Conservation (phyloP, 257 asterid genomes). For the Solanum gracilifrons region DNA sequence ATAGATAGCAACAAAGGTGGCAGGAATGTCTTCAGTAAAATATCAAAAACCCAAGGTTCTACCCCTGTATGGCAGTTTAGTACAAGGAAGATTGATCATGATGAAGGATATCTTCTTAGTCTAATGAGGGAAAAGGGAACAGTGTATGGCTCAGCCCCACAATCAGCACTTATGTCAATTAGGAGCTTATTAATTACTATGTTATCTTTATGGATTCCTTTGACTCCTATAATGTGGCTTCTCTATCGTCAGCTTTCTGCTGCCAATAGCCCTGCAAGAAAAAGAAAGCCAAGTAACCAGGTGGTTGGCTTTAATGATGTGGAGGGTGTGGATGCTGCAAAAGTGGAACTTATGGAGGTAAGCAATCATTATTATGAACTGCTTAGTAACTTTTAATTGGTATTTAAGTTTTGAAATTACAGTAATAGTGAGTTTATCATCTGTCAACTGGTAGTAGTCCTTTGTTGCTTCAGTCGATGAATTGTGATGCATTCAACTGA, state of each 20-base stretch:
- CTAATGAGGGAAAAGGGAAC: conserved; percentile 79
- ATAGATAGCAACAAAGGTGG: conserved; percentile 6
- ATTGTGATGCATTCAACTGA: background rate
- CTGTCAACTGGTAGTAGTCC: background rate
- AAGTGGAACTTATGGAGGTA: conserved; percentile 96
- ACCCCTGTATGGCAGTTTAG: conserved; percentile 64
- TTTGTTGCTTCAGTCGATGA: background rate
- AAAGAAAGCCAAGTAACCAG: conserved; percentile 50
- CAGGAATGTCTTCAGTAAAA: conserved; percentile 13
- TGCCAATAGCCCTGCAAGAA: conserved; percentile 77
- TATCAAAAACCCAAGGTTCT: conserved; percentile 23
- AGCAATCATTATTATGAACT: background rate
- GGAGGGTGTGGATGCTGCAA: conserved; percentile 90
- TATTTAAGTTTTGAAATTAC: background rate
- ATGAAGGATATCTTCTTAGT: conserved; percentile 77
- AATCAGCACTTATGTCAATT: conserved; percentile 49
- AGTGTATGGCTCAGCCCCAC: conserved; percentile 80
- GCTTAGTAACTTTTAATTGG: background rate
- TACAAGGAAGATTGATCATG: conserved; percentile 85
- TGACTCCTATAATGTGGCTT: conserved; percentile 88
- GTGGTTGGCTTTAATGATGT: conserved; percentile 76
- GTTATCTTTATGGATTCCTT: conserved; percentile 80
- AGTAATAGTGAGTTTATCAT: background rate
- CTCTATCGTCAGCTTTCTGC: conserved; percentile 79
- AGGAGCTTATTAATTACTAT: conserved; percentile 69